These are phyloP conservation scores for Lachnellula occidentalis DNA, from an alignment of 2,329 filamentous ascomycete species.

Conservation along the genomic window DNA sequence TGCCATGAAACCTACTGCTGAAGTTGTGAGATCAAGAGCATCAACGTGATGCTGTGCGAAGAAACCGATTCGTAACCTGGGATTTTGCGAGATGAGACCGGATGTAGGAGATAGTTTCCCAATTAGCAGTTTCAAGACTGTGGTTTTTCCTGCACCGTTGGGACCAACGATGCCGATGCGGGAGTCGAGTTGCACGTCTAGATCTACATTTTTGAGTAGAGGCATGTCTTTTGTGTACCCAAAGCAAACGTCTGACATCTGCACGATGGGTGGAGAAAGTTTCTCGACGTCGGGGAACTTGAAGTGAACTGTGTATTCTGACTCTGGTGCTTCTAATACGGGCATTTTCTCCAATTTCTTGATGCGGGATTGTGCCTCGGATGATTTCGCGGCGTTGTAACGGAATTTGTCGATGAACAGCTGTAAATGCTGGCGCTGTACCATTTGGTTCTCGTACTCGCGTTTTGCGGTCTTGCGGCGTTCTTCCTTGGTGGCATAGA, in stretches of 20 bases:
- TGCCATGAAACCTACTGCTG: constrained; percentile 93
- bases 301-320: constrained; percentile 94
- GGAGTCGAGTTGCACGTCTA: constrained; percentile 96
- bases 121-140: constrained; percentile 94
- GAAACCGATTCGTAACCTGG: constrained; percentile 86
- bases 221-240: constrained; percentile 78
- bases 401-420: constrained; percentile 99
- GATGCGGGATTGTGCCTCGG: constrained; percentile 95
- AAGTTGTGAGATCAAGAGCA: constrained; percentile 81
- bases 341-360: constrained; percentile 99
- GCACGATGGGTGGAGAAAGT: constrained; percentile 92
- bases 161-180: constrained; percentile 98
- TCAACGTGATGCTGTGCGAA: constrained; percentile 99
- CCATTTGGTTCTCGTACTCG: constrained; percentile 99
- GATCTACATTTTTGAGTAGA: constrained; percentile 78
- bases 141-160: constrained; percentile 98
- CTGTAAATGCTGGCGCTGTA: constrained; percentile 84
- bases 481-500: constrained; percentile 97
- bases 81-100: constrained; percentile 82
- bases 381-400: constrained; percentile 98
- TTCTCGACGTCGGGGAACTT: constrained; percentile 97
- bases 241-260: constrained; percentile 90
- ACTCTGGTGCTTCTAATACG: constrained; percentile 80
- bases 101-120: constrained; percentile 71
- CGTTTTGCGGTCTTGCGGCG: constrained; percentile 92